Base-by-base conservation (phyloP, 1,139 yeast species). In the Scheffersomyces illinoinensis region DNA sequence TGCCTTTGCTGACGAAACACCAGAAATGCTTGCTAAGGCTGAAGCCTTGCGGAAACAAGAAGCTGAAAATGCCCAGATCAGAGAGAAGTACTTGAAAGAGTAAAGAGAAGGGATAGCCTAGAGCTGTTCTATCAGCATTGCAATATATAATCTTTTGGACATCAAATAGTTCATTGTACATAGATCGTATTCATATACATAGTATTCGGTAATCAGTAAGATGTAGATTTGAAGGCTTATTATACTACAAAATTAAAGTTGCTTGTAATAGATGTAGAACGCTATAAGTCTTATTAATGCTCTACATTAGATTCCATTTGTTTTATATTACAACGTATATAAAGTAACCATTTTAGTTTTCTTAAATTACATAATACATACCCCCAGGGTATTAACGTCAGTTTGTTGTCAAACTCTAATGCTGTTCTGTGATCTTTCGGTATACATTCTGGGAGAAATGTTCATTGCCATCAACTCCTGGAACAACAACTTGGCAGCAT, bases 381-480 rank as follows among this genome's bases (percentile, higher is more conserved):
- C 61, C 59, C 56, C 59, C 62, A 56, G 61, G 61, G 60, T 57
- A 55, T 54, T 52, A 47, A 24, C 50, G 46, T 47, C 21, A 24
- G 23, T 52, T 47, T 52, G 49, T 48, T 52, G 39, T 66, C 67
- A 77, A 54, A 75, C 81, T 61, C 85, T 75, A 59, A 79, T 77
- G 53, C 76, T 68, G 23, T 76, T 72, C 14, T 83, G 85, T 12
- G 83, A 78, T 61, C 85, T 74, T 65, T 88, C 93, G 39, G 96
- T 89, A 73, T 89, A 90, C 74, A 90, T 77, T 79, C 96, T 87
- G 62, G 96, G 96, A 43, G 95, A 86, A 65, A 95, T 93, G 75
- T 95, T 95, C 99, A 95, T 95, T 50, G 98, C 97, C 98, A 95
- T 93, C 71, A 95, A 85, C 79, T 95, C 99, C 80, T 93, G 99